Evolutionary conservation across 2,329 filamentous ascomycete genomes (phyloP).

Genomic region (Berkeleyomyces rouxiae): DNA sequence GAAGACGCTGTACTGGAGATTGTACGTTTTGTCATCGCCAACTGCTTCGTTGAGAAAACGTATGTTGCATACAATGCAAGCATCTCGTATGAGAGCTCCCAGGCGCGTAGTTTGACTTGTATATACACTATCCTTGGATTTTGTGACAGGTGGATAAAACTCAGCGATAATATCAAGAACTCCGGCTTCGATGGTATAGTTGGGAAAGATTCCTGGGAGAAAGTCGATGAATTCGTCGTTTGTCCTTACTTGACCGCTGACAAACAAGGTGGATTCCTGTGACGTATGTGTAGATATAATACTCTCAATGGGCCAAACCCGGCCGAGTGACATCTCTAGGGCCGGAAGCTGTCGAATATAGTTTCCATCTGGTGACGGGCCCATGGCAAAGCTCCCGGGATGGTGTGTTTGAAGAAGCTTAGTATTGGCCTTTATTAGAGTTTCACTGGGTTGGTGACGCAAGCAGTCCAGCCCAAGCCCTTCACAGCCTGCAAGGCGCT

Average conservation of each 20-base stretch:
- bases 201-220: constrained; percentile 20
- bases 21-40: constrained; percentile 21
- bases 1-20: constrained; percentile 25
- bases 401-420: constrained; percentile 17
- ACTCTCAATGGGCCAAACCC: constrained; percentile 18
- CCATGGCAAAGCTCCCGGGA: constrained; percentile 20
- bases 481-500: constrained; percentile 19
- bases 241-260: constrained; percentile 18
- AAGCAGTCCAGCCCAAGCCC: constrained; percentile 19
- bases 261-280: constrained; percentile 20
- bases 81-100: constrained; percentile 21
- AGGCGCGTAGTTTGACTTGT: constrained; percentile 18
- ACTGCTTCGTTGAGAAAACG: constrained; percentile 24
- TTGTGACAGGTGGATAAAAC: constrained; percentile 18
- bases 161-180: constrained; percentile 18
- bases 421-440: constrained; percentile 19
- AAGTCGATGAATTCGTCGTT: constrained; percentile 22
- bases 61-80: constrained; percentile 24
- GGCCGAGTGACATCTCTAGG: constrained; percentile 19
- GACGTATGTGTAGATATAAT: constrained; percentile 20
- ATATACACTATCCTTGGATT: constrained; percentile 16
- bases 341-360: constrained; percentile 21
- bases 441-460: constrained; percentile 16
- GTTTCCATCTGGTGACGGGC: constrained; percentile 20
- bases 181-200: constrained; percentile 19